Evolutionary conservation across 306 rosid species (phyloP), one percentile per base, ranked within the genome.

Genomic region (Styphnolobium japonicum): DNA sequence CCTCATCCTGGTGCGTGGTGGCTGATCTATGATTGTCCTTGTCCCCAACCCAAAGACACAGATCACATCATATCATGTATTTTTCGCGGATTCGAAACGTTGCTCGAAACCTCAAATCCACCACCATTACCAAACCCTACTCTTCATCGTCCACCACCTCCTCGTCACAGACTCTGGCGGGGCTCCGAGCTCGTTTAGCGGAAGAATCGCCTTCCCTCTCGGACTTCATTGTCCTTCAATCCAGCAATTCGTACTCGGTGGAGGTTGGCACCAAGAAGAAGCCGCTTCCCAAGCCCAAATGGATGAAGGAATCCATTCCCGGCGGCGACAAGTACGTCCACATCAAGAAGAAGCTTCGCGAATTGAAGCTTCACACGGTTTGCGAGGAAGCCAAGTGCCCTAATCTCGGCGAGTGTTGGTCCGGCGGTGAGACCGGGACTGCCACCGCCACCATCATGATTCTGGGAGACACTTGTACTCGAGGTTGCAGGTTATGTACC

Each of bases 371-470:
- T 23, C 97, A 93, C 84, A 96, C 99, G 0, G 98, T 96, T 39
- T 96, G 99, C 67, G 99, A 96, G 83, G 99, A 96, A 81, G 99
- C 98, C 2, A 85, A 63, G 39, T 95, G 99, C 67, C 99, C 99
- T 48, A 96, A 96, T 72, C 82, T 96, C 75, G 97, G 97, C 0
- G 99, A 96, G 88, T 96, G 99, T 86, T 96, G 99, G 98, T 96
- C 99, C 62, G 99, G 99, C 43, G 99, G 99, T 19, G 98, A 96
- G 85, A 96, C 99, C 0, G 99, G 98, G 6, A 91, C 99, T 18
- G 99, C 99, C 68, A 96, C 99, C 0, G 99, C 98, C 51, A 96
- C 99, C 22, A 96, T 96, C 75, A 96, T 96, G 99, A 96, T 96
- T 45, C 87, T 96, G 29, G 99, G 99, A 11, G 99, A 96, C 74